Conservation (phyloP, 305 asterid genomes). For the Salvia sclarea region DNA sequence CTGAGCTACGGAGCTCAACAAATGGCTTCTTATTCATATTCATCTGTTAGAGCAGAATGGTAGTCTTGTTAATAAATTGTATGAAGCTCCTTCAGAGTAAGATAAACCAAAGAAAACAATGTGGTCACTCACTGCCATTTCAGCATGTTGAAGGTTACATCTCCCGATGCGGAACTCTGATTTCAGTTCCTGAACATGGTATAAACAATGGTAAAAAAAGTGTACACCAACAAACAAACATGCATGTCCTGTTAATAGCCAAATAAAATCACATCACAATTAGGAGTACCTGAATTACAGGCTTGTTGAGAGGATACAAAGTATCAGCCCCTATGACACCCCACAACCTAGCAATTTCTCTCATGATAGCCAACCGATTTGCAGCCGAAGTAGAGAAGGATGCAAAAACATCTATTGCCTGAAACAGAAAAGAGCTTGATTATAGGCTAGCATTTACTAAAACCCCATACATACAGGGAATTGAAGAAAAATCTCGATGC, state of each 20-base stretch:
- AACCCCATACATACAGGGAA: constrained; percentile 16
- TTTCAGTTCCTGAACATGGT: constrained; percentile 49
- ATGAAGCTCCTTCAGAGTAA: constrained; percentile 17
- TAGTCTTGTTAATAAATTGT: not conserved
- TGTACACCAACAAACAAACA: not conserved
- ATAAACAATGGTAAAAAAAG: constrained; percentile 32
- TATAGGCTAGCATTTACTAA: not conserved
- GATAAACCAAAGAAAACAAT: constrained; percentile 9
- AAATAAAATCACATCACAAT: constrained; percentile 19
- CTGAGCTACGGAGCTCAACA: constrained; percentile 78
- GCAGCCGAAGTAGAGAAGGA: constrained; percentile 70
- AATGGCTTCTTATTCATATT: constrained; percentile 61
- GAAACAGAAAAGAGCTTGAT: constrained; percentile 35
- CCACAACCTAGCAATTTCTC: constrained; percentile 75
- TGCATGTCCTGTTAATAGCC: not conserved
- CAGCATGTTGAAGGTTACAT: constrained; percentile 48
- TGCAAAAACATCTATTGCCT: constrained; percentile 95
- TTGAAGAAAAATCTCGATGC: constrained; percentile 5
- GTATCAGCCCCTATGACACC: constrained; percentile 50
- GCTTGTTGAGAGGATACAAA: constrained; percentile 74
- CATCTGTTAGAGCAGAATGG: constrained; percentile 42
- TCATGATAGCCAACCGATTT: constrained; percentile 69
- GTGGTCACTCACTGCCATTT: constrained; percentile 49
- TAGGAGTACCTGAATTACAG: constrained; percentile 61
- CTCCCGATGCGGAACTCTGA: constrained; percentile 68